These are phyloP conservation scores for Castanopsis chinensis DNA, from an alignment of 306 rosid species.

Conservation along the genomic window DNA sequence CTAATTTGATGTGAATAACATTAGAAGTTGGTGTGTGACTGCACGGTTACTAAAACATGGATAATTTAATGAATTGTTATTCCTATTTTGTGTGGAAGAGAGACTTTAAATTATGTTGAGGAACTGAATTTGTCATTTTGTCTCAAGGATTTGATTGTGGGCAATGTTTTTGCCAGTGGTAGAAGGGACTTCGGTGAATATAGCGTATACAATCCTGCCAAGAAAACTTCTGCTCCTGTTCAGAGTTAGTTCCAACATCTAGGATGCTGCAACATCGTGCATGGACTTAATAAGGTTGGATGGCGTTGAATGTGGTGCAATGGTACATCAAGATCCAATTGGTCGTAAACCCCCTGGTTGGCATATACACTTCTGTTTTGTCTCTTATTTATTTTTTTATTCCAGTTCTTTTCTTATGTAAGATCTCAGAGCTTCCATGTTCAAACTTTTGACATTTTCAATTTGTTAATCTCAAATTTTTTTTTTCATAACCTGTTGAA, in stretches of 20 bases:
- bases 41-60: not conserved
- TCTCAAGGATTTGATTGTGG: conserved; percentile 60
- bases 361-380: too few relatives aligned
- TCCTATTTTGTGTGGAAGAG: not conserved
- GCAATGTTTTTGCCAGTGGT: conserved; percentile 74
- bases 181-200: conserved; percentile 83
- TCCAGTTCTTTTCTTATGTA: not conserved
- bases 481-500: not conserved
- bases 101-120: not conserved
- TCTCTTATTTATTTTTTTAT: not conserved
- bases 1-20: not conserved
- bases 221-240: conserved; percentile 21
- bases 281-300: not conserved
- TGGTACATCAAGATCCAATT: too few relatives aligned
- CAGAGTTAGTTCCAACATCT: not conserved
- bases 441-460: not conserved
- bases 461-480: not conserved
- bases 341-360: too few relatives aligned
- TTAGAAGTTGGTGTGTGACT: not conserved
- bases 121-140: conserved; percentile 43
- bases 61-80: not conserved
- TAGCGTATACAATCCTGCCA: conserved; percentile 73
- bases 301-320: not conserved
- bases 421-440: not conserved
- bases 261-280: not conserved